Evolutionary conservation across 2,329 filamentous ascomycete genomes (phyloP).

Genomic region (Claviceps capensis): DNA sequence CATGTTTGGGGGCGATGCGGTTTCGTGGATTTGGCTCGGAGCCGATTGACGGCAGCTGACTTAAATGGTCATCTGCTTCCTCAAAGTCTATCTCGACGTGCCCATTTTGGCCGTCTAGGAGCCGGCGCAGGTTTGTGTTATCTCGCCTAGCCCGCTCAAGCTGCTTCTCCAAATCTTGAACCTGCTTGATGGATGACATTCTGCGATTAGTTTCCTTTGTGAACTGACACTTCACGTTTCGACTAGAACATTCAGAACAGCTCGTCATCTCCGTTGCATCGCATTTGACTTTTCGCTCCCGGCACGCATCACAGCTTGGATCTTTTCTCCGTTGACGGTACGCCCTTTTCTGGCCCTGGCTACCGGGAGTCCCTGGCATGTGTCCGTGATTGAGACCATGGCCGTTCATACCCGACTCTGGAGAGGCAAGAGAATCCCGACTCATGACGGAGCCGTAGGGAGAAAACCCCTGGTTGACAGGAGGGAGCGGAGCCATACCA

Average conservation of each 20-base stretch:
- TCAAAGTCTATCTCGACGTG: constrained; percentile 37
- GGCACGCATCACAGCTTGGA: constrained; percentile 91
- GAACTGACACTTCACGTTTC: constrained; percentile 95
- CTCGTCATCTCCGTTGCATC: constrained; percentile 93
- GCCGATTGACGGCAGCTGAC: constrained; percentile 51
- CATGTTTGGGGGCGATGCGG: constrained; percentile 46
- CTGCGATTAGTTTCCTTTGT: constrained; percentile 97
- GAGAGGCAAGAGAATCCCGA: constrained; percentile 47
- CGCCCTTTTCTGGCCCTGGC: constrained; percentile 72
- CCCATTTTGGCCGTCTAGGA: constrained; percentile 38
- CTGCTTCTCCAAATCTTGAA: constrained; percentile 92
- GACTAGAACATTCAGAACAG: constrained; percentile 93
- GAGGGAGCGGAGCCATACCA: constrained; percentile 36
- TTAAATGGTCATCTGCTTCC: constrained; percentile 32
- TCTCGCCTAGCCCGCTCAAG: constrained; percentile 68
- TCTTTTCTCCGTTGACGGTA: constrained; percentile 94
- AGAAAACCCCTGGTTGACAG: constrained; percentile 35
- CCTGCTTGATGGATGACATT: constrained; percentile 99
- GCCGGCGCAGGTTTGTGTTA: constrained; percentile 58
- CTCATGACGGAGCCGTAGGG: constrained; percentile 39
- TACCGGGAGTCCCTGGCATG: constrained; percentile 26
- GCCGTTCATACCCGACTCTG: constrained; percentile 42
- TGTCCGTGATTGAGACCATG: constrained; percentile 27
- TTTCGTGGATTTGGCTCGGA: constrained; percentile 51
- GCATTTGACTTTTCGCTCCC: constrained; percentile 76